Base-by-base conservation (phyloP, 2,329 filamentous ascomycete genomes). In the Pyrenophora tritici-repentis region DNA sequence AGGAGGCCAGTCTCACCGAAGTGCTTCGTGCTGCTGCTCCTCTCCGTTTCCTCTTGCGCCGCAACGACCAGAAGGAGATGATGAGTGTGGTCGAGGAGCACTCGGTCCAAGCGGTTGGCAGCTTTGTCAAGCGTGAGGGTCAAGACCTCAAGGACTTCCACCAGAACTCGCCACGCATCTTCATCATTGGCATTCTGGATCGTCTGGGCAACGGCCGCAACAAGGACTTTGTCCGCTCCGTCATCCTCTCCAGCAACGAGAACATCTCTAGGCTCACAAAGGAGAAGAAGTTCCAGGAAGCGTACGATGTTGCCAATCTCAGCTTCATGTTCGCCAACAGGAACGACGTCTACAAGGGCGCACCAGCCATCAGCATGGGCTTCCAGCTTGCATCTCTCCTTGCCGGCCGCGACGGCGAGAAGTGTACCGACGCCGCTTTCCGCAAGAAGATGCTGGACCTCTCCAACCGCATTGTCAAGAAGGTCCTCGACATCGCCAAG, bases 371-470 rank as follows among this genome's bases (percentile, higher is more conserved):
- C 10, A 70, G 72, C 36, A 49, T 70, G 13, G 74, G 75, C 26
- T 75, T 75, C 52, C 72, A 72, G 34, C 61, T 74, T 37, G 62
- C 66, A 9, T 67, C 66, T 1, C 60, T 67, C n/a, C 69, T 72
- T 6, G 68, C 66, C 6, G 68, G 69, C 59, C 73, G 33, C 4
- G 61, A 60, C 3, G 59, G 60, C 29, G 63, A 63, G 54, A 70
- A 63, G 51, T 56, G 55, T 3, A 48, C 70, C 16, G 73, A 76
- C 18, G 61, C 65, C 9, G 50, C 59, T 2, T 56, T 70, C 18
- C 72, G 72, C 52, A 73, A 75, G 63, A 73, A 73, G 45, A 68
- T 77, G 59, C 66, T 76, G 6, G 60, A 70, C 7, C 66, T 75
- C 1, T 78, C 76, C 4, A 70, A 68, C 24, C 57, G 62, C 9